Conservation (phyloP, 148 eudicot genomes). For the Rhododendron vialii region DNA sequence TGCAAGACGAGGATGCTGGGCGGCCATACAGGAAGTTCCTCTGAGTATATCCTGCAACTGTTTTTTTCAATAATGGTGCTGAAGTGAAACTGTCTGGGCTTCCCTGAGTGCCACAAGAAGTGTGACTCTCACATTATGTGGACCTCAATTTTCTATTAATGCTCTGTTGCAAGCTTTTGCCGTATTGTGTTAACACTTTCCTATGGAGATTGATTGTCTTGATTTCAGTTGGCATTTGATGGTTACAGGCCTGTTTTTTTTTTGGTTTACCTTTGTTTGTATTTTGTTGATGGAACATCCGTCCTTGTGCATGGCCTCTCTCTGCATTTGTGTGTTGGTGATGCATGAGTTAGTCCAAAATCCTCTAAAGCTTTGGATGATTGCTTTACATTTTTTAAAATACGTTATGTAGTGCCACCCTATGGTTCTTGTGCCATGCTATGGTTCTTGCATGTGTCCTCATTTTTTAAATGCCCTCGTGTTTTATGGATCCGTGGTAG, state of each 20-base stretch:
- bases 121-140: background rate
- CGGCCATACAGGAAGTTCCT: constrained; percentile 75
- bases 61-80: constrained; percentile 27
- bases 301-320: too few relatives aligned
- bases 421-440: too few relatives aligned
- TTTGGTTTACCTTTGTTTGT: background rate
- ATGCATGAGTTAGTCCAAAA: too few relatives aligned
- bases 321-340: too few relatives aligned
- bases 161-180: background rate
- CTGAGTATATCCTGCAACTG: constrained; percentile 16
- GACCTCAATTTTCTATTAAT: background rate
- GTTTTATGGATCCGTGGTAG: too few relatives aligned
- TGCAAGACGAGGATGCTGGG: constrained; percentile 87
- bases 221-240: background rate
- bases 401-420: too few relatives aligned
- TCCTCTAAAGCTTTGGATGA: too few relatives aligned
- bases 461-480: background rate
- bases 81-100: background rate
- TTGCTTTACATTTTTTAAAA: too few relatives aligned
- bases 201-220: background rate
- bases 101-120: background rate
- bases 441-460: too few relatives aligned
- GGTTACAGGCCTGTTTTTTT: background rate
- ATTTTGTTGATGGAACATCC: too few relatives aligned
- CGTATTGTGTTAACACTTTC: background rate